A percentile compares a stretch with the other conserved stretches of the same genome.
These are phyloP conservation scores for Nannizziopsis arthrosporioides DNA, from an alignment of 2,329 filamentous ascomycete genomes.

Conservation along the genomic window DNA sequence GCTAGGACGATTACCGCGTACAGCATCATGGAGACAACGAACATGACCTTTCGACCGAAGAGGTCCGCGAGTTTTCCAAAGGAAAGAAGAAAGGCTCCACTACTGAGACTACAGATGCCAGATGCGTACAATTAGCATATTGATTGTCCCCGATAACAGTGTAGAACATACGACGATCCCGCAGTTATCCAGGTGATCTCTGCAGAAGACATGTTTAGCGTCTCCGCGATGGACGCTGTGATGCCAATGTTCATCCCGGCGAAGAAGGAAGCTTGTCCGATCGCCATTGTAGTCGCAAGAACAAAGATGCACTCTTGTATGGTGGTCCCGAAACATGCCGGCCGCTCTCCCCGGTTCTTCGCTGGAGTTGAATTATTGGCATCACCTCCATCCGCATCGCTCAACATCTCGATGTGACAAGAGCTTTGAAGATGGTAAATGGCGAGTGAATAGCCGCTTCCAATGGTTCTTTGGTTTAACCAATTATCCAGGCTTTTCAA, in stretches of 20 bases:
- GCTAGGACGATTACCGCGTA: conserved; percentile 38
- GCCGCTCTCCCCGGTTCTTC: neutral
- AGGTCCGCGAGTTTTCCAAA: conserved; percentile 8
- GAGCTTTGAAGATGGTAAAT: neutral
- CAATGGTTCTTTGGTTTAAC: neutral
- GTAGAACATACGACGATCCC: conserved; percentile 3
- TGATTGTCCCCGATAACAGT: neutral
- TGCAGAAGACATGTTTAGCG: conserved; percentile 5
- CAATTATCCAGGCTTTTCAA: neutral
- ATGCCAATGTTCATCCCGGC: conserved; percentile 7
- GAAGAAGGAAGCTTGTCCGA: conserved; percentile 49
- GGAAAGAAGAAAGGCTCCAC: conserved; percentile 7
- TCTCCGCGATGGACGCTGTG: conserved; percentile 1
- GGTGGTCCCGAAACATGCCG: conserved; percentile 48
- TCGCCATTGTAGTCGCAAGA: conserved; percentile 54
- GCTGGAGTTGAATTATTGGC: neutral
- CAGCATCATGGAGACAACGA: conserved; percentile 5
- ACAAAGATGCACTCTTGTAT: conserved; percentile 55
- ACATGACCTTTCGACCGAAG: conserved; percentile 9
- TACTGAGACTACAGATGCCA: conserved; percentile 1
- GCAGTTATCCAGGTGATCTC: conserved; percentile 7
- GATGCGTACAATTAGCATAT: neutral
- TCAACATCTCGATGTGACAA: neutral
- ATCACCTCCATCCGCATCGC: neutral
- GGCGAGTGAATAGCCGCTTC: neutral